Evolutionary conservation across 2,329 filamentous ascomycete genomes (phyloP).

Genomic region (Claviceps paspali): DNA sequence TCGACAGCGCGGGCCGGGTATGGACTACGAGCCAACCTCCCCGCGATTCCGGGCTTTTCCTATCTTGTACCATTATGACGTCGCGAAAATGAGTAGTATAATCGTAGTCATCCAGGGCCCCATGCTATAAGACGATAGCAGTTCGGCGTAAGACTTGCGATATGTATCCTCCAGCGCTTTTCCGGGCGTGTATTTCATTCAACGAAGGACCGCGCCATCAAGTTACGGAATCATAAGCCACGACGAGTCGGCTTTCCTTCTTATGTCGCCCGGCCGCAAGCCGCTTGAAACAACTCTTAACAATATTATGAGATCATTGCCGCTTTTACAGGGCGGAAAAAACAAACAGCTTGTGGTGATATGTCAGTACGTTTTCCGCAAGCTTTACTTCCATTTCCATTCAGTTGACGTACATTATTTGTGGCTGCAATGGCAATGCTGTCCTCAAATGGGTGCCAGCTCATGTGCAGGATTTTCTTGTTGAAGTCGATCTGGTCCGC

Average conservation of each 20-base stretch:
- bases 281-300: slow-evolving; percentile 1
- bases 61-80: not conserved
- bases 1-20: too few relatives aligned
- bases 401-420: slow-evolving; percentile 67
- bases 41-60: not conserved
- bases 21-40: not conserved
- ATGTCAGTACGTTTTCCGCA: slow-evolving; percentile 3
- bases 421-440: slow-evolving; percentile 98
- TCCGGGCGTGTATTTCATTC: not conserved
- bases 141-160: slow-evolving; percentile 1
- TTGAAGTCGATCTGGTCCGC: slow-evolving; percentile 99
- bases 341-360: slow-evolving; percentile 48
- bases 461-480: slow-evolving; percentile 99
- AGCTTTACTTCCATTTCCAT: not conserved
- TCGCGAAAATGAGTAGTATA: not conserved
- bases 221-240: not conserved
- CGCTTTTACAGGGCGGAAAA: slow-evolving; percentile 53
- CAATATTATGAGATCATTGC: not conserved
- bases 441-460: slow-evolving; percentile 99
- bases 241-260: not conserved
- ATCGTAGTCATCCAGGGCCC: not conserved
- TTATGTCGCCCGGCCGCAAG: not conserved
- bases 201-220: not conserved
- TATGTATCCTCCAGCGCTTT: slow-evolving; percentile 1
- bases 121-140: not conserved